Conservation (phyloP, 768 basidiomycete genomes). For the Suillus paluster region DNA sequence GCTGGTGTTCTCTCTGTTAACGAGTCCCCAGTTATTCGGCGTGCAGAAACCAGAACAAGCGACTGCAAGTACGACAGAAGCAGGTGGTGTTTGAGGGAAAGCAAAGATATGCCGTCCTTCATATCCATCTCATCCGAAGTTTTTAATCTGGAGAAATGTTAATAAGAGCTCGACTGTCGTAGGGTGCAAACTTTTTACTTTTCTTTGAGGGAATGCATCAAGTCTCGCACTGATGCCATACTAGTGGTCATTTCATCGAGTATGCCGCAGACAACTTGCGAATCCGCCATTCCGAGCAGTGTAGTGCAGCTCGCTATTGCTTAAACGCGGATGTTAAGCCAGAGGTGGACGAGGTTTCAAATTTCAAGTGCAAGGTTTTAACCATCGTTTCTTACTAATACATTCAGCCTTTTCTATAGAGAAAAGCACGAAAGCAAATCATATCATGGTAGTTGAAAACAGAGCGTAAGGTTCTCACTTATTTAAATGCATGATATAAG, state of each 20-base stretch:
- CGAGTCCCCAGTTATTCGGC: slow-evolving; percentile 69
- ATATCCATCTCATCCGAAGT: slow-evolving; percentile 49
- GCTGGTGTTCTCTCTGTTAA: slow-evolving; percentile 56
- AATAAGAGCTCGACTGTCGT: slow-evolving; percentile 14
- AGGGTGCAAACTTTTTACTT: slow-evolving; percentile 46
- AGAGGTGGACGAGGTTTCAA: too few relatives aligned
- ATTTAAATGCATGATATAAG: too few relatives aligned
- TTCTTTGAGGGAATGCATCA: slow-evolving; percentile 56
- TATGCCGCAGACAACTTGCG: slow-evolving; percentile 27
- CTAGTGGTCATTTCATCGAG: slow-evolving; percentile 65
- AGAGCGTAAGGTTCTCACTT: too few relatives aligned
- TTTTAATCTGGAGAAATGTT: slow-evolving; percentile 30
- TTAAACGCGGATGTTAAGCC: background rate
- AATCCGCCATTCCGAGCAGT: slow-evolving; percentile 20
- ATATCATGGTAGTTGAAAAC: too few relatives aligned
- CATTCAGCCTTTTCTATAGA: too few relatives aligned
- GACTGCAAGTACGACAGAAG: slow-evolving; percentile 88
- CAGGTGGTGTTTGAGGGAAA: slow-evolving; percentile 85
- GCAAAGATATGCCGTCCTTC: slow-evolving; percentile 85
- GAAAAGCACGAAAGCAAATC: too few relatives aligned
- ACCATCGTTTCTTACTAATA: too few relatives aligned
- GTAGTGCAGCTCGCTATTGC: background rate
- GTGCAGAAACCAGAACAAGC: slow-evolving; percentile 72
- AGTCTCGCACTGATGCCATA: slow-evolving; percentile 61
- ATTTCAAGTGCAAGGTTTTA: too few relatives aligned